Base-by-base conservation (phyloP, 345 rosid genomes). In the Ceriops zippeliana region DNA sequence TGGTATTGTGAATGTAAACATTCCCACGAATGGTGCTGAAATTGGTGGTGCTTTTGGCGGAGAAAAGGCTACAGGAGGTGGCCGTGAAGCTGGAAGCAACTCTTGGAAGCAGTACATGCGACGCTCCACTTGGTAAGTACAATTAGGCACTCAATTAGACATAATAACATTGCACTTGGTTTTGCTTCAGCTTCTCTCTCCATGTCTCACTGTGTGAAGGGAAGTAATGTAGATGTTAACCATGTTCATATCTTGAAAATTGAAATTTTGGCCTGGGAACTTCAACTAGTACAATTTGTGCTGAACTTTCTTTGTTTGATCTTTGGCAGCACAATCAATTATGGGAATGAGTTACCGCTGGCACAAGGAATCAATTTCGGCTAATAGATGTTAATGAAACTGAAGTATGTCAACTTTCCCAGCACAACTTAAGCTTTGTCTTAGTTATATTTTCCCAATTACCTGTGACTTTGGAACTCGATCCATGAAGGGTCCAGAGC, bases 31-130 rank as follows among this genome's bases (percentile, higher is more conserved):
- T 72, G 97, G 97, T 59, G 98, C 97, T 51, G 98, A 93, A 83
- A 93, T 93, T 16, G 97, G 98, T 10, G 98, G 98, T 58, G 97
- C 97, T 38, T 91, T 93, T 57, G 97, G 98, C 11, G 98, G 98
- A 0, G 97, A 91, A 76, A 93, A 91, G 77, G 97, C 91, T 7
- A 91, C 99, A 6, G 96, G 99, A 7, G 98, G 96, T 65, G 96
- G 99, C 63, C 93, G 96, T 66, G 99, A 91, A 86, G 97, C 97
- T 30, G 99, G 99, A 73, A 95, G 97, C 31, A 96, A 95, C 77
- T 90, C 98, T 26, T 95, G 99, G 99, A 95, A 95, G 81, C 99
- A 95, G 72, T 95, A 95, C 73, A 91, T 95, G 99, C 87, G 96
- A 37, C 96, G 97, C 42, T 87, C 98, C 15, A 95, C 97, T 56